These are phyloP conservation scores for Crassisporium funariophilum DNA, from an alignment of 768 basidiomycete genomes.

Conservation along the genomic window DNA sequence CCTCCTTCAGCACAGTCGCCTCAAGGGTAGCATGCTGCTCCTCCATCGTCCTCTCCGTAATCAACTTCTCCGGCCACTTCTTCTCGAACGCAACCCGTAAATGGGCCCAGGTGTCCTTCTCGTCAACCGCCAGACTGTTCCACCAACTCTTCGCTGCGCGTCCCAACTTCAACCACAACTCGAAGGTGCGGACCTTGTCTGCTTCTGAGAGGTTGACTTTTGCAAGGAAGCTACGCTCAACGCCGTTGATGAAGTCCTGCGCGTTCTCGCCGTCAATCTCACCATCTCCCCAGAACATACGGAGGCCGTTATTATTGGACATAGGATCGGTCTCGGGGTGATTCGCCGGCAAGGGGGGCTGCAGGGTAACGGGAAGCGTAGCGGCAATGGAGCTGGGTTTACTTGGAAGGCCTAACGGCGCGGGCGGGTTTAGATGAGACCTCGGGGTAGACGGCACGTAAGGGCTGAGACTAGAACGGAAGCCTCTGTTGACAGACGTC, in stretches of 20 bases:
- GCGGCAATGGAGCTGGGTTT: too few species aligned
- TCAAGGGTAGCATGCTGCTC: conserved; percentile 10
- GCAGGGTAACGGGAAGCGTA: too few species aligned
- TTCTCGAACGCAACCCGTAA: conserved; percentile 14
- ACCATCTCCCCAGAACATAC: conserved; percentile 25
- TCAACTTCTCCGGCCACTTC: conserved; percentile 16
- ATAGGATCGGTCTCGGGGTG: too few species aligned
- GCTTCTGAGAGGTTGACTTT: conserved; percentile 1
- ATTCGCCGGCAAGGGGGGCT: too few species aligned
- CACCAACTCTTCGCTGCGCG: conserved; percentile 15
- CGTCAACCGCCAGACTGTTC: neutral
- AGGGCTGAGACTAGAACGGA: too few species aligned
- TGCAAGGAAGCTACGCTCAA: conserved; percentile 8
- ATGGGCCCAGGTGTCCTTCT: conserved; percentile 7
- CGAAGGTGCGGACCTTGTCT: conserved; percentile 8
- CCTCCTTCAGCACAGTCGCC: conserved; percentile 3
- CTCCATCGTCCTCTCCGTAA: conserved; percentile 10
- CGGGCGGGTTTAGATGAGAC: too few species aligned
- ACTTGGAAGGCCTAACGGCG: too few species aligned
- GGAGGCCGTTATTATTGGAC: too few species aligned
- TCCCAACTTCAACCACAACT: conserved; percentile 10
- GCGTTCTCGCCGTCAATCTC: conserved; percentile 10
- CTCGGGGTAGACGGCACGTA: too few species aligned
- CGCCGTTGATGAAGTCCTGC: conserved; percentile 20
- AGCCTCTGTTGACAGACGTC: too few species aligned